Base-by-base conservation (phyloP, 768 basidiomycete species). In the Phaeotremella fagi region DNA sequence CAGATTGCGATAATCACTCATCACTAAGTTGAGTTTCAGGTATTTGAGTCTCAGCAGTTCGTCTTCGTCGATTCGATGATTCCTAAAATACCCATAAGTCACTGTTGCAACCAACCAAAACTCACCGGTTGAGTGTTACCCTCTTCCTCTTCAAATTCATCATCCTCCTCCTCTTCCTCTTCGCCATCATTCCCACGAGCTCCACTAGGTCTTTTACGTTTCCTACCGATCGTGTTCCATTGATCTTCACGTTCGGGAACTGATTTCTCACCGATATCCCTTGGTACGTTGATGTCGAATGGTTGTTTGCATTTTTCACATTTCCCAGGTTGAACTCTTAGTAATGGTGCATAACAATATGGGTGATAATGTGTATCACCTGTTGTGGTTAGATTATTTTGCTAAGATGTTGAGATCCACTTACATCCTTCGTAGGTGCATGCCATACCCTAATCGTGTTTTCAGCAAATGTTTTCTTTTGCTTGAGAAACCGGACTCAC, bases 261-360 rank as follows among this genome's bases (percentile, higher is more conserved):
- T 0, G 71, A 55, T 38, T 61, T 63, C 46, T 73, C 71, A 5
- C 71, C 71, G 12, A 73, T 51, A 4, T 58, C 57, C 25, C 45
- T 55, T 2, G 57, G 55, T 6, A 47, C 36, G 9, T 27, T 6
- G 6, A 52, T 54, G 5, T 33, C 44, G 50, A 64, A 66, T 18
- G 54, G 38, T 3, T 22, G 38, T 15, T 55, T 44, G 52, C 71
- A 73, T 11, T 26, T 31, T 29, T 57, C 61, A 55, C 71, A 73
- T 27, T 42, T 24, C 1, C 55, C 47, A 33, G 52, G 29, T 4
- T 50, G 52, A 2, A 46, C 52, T 20, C 52, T 46, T 9, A 44
- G 15, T 18, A 66, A 25, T 3, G 48, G 24, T 3, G 54, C 45
- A 47, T 62, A 65, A 52, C 71, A 73, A 50, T 56, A 58, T 20